Conservation (phyloP, 1,284 basidiomycete genomes). For the Austroboletus niveus region DNA sequence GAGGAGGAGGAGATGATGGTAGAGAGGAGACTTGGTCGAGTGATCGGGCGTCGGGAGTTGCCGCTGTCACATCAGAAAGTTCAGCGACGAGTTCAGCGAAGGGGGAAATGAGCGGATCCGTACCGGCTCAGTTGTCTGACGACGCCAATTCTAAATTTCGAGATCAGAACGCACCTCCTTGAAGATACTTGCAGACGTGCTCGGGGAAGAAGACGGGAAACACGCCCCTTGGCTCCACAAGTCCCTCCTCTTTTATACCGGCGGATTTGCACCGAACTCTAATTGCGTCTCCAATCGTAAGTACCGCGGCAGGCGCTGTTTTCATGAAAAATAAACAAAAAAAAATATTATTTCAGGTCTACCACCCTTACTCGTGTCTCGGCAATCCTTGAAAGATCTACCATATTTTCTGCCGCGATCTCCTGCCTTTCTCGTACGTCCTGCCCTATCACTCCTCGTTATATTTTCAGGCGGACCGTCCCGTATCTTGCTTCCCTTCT, state of each 20-base stretch:
- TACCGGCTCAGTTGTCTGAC: constrained; percentile 23
- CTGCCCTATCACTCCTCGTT: constrained; percentile 39
- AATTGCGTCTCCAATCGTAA: constrained; percentile 29
- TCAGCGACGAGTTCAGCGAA: constrained; percentile 25
- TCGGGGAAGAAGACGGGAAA: constrained; percentile 10
- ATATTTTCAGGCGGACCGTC: constrained; percentile 36
- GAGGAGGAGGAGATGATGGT: constrained; percentile 18
- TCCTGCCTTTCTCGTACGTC: constrained; percentile 34
- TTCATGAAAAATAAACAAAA: constrained; percentile 22
- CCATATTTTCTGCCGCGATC: constrained; percentile 15
- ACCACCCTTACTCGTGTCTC: constrained; percentile 29
- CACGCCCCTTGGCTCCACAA: constrained; percentile 8
- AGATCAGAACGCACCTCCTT: constrained; percentile 12
- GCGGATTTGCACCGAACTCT: constrained; percentile 29
- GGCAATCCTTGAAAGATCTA: constrained; percentile 32
- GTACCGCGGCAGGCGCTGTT: constrained; percentile 29
- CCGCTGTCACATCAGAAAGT: constrained; percentile 41
- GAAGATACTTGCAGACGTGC: no score
- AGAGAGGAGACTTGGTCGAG: constrained; percentile 23
- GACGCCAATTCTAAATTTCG: constrained; percentile 1
- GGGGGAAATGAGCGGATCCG: constrained; percentile 27
- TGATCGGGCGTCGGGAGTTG: constrained; percentile 54
- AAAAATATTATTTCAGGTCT: constrained; percentile 29
- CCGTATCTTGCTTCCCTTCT: constrained; percentile 30
- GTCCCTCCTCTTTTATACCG: constrained; percentile 29